Conservation (phyloP, 768 basidiomycete genomes). For the Pulveroboletus sp. region DNA sequence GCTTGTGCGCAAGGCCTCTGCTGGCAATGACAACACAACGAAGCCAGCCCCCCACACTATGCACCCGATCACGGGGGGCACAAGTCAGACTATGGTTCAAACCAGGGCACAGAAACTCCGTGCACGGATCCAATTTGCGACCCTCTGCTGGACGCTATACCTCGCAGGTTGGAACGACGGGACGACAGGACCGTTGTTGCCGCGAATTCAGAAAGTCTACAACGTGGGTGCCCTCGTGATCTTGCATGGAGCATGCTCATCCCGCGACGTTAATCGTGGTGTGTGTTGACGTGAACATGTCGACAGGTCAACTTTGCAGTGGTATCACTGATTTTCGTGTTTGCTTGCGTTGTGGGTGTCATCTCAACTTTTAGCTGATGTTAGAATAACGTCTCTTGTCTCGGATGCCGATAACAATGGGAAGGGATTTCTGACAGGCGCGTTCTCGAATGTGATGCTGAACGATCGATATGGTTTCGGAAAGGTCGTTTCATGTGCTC, state of each 20-base stretch:
- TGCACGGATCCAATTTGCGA: slow-evolving; percentile 28
- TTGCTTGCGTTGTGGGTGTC: slow-evolving; percentile 34
- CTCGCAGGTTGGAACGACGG: slow-evolving; percentile 38
- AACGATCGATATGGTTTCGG: slow-evolving; percentile 32
- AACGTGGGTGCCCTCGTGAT: slow-evolving; percentile 19
- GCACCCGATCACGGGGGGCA: background rate
- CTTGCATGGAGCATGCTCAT: background rate
- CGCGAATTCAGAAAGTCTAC: slow-evolving; percentile 36
- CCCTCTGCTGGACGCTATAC: slow-evolving; percentile 34
- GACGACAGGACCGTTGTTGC: slow-evolving; percentile 35
- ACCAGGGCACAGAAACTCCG: slow-evolving; percentile 21
- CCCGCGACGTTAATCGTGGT: background rate
- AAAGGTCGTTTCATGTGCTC: slow-evolving; percentile 19
- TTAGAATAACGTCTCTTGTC: background rate
- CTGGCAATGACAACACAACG: background rate
- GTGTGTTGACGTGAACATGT: background rate
- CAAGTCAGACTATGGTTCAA: background rate
- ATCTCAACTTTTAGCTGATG: background rate
- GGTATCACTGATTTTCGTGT: slow-evolving; percentile 42
- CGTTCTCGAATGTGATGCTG: slow-evolving; percentile 27
- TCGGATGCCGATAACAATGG: background rate
- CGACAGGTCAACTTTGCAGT: slow-evolving; percentile 34
- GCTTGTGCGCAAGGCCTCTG: background rate
- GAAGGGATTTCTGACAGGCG: slow-evolving; percentile 32
- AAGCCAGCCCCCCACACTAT: background rate